These are phyloP conservation scores for Auxenochlorella pyrenoidosa DNA, from an alignment of 139 green algal genomes.

Conservation along the genomic window DNA sequence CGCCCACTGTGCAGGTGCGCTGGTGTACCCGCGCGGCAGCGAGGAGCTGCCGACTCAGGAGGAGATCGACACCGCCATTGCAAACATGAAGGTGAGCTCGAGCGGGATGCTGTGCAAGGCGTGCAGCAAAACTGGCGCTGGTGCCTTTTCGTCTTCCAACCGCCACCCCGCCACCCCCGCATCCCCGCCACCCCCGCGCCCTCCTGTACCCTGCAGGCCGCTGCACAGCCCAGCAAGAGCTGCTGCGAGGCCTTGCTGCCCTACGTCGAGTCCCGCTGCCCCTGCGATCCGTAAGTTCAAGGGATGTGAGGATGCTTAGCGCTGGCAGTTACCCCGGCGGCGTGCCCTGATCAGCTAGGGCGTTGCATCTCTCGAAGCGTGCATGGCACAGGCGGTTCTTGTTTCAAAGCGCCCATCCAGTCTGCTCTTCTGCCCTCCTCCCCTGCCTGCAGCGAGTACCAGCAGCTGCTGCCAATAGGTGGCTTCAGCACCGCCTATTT, in stretches of 20 bases:
- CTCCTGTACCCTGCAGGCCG: not conserved
- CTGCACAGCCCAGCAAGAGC: constrained; percentile 3
- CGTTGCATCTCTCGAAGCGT: too few species aligned
- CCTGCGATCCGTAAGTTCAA: constrained; percentile 4
- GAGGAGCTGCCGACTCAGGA: not conserved
- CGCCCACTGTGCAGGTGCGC: not conserved
- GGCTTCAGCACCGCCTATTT: constrained; percentile 33
- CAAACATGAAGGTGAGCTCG: constrained; percentile 14
- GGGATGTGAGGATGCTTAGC: not conserved
- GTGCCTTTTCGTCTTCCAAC: not conserved
- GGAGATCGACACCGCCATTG: not conserved
- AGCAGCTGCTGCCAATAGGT: constrained; percentile 21
- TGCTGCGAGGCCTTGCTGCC: not conserved
- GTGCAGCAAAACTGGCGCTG: too few species aligned
- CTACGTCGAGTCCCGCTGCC: constrained; percentile 8
- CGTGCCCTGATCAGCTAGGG: too few species aligned
- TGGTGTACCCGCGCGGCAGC: not conserved
- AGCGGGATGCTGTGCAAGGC: not conserved
- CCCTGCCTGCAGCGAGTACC: constrained; percentile 28
- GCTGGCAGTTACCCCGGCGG: too few species aligned
- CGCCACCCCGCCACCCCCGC: not conserved
- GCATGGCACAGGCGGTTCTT: too few species aligned
- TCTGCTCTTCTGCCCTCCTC: too few species aligned
- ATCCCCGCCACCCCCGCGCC: not conserved
- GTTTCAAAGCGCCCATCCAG: too few species aligned